A percentile compares a stretch with the other conserved stretches of the same genome.
Conservation (phyloP, 139 green algal genomes). For the Klebsormidium nitens region DNA sequence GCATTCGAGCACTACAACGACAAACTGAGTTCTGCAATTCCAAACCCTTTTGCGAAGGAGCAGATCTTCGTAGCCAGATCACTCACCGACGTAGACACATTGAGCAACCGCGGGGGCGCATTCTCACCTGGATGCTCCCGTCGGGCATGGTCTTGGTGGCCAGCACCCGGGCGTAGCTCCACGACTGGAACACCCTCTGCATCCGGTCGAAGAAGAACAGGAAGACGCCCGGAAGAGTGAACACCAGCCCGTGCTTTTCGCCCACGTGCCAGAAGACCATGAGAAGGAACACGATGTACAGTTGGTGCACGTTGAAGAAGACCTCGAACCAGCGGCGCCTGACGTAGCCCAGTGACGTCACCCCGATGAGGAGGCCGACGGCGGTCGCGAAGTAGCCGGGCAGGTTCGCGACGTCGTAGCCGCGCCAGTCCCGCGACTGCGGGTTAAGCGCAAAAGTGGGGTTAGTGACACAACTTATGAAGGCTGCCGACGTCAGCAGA, state of each 20-base stretch:
- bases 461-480: no score
- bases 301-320: slow-evolving; percentile 8
- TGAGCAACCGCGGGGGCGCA: no score
- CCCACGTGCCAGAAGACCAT: slow-evolving; percentile 6
- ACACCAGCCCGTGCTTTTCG: not conserved
- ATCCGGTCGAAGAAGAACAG: slow-evolving; percentile 3
- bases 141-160: not conserved
- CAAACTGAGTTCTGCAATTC: no score
- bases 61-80: no score
- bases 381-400: slow-evolving; percentile 3
- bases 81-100: no score
- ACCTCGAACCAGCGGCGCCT: slow-evolving; percentile 2
- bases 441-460: not conserved
- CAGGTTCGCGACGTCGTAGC: slow-evolving; percentile 7
- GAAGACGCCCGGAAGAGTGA: not conserved
- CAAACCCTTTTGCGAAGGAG: no score
- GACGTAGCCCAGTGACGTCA: slow-evolving; percentile 2
- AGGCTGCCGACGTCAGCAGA: no score
- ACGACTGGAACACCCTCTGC: not conserved
- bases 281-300: slow-evolving; percentile 11
- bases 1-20: no score
- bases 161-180: not conserved
- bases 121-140: not conserved
- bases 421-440: slow-evolving; percentile 5
- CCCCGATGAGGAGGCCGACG: not conserved